Evolutionary conservation across 1,284 basidiomycete genomes (phyloP).

Genomic region (Cerrena zonata): DNA sequence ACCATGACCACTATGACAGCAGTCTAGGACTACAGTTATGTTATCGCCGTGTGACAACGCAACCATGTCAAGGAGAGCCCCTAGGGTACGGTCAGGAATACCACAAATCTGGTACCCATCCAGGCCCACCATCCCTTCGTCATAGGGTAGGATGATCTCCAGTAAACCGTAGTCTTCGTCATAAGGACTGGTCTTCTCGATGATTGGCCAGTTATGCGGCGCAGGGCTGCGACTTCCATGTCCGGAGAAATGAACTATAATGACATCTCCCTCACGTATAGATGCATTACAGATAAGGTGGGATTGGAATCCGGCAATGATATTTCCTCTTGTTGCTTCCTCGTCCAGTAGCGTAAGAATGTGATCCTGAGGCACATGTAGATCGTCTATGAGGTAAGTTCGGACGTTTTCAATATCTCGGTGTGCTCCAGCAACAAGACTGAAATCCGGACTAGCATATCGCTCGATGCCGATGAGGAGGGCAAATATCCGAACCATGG

Average conservation of each 20-base stretch:
- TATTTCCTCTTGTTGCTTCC: conserved; percentile 8
- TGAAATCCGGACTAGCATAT: background rate
- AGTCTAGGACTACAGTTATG: conserved; percentile 12
- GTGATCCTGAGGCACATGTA: conserved; percentile 6
- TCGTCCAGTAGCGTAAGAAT: conserved; percentile 5
- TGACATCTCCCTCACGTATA: conserved; percentile 11
- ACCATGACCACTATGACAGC: conserved; percentile 12
- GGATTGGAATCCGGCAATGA: conserved; percentile 11
- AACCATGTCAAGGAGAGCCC: conserved; percentile 6
- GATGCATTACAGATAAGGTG: conserved; percentile 15
- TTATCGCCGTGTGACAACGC: conserved; percentile 10
- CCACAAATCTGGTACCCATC: conserved; percentile 2
- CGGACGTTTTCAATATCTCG: background rate
- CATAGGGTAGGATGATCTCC: conserved; percentile 12
- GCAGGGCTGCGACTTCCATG: conserved; percentile 11
- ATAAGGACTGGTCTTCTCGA: conserved; percentile 4
- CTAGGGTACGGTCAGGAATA: conserved; percentile 13
- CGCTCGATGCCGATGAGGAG: conserved; percentile 2
- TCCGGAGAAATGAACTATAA: conserved; percentile 16
- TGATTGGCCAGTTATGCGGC: conserved; percentile 5
- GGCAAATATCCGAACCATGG: background rate
- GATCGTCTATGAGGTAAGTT: conserved; percentile 1
- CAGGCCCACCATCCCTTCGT: conserved; percentile 7
- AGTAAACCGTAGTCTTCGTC: background rate
- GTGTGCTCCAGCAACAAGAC: background rate